Percentiles rank a stretch among this genome's conserved stretches.
phyloP scores from a whole-genome alignment of 1,284 basidiomycete species.

The Moesziomyces aphidis region DNA sequence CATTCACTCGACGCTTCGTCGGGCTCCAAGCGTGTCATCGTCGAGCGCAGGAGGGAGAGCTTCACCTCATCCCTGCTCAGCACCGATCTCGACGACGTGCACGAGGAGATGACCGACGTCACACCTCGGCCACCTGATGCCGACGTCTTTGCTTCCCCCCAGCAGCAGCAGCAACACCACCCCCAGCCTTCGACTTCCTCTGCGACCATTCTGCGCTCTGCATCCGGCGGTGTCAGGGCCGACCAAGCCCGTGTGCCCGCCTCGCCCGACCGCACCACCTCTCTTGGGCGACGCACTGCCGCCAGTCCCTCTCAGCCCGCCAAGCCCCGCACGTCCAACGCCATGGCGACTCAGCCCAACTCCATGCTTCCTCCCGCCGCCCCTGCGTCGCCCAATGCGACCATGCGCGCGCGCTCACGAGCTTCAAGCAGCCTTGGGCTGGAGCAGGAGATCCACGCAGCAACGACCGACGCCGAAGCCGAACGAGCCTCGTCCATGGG shows the following conservation, averaged over 20 bases:
- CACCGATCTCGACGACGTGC: conserved; percentile 13
- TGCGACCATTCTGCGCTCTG: conserved; percentile 2
- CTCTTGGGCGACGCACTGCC: conserved; percentile 17
- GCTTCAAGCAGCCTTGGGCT: conserved; percentile 32
- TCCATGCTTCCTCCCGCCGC: conserved; percentile 10
- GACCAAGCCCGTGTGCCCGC: conserved; percentile 13
- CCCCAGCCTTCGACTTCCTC: conserved; percentile 6
- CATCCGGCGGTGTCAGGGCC: neutral
- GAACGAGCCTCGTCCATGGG: conserved; percentile 16
- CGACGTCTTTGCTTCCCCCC: conserved; percentile 15
- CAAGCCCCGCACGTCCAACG: conserved; percentile 3
- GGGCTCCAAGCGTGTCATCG: conserved; percentile 26
- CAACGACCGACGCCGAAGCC: neutral
- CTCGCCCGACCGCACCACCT: conserved; percentile 43
- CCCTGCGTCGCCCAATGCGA: neutral
- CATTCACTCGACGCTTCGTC: conserved; percentile 2
- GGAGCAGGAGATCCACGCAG: conserved; percentile 35
- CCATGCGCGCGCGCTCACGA: conserved; percentile 18
- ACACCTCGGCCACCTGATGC: conserved; percentile 25
- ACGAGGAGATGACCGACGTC: conserved; percentile 15
- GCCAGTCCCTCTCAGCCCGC: conserved; percentile 6
- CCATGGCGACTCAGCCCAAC: conserved; percentile 20
- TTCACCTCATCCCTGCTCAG: conserved; percentile 15
- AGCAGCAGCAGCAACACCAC: conserved; percentile 1
- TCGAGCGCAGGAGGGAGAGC: conserved; percentile 23